phyloP scores from a whole-genome alignment of 2,329 filamentous ascomycete genomes.

The Lachnellula subtilissima region DNA sequence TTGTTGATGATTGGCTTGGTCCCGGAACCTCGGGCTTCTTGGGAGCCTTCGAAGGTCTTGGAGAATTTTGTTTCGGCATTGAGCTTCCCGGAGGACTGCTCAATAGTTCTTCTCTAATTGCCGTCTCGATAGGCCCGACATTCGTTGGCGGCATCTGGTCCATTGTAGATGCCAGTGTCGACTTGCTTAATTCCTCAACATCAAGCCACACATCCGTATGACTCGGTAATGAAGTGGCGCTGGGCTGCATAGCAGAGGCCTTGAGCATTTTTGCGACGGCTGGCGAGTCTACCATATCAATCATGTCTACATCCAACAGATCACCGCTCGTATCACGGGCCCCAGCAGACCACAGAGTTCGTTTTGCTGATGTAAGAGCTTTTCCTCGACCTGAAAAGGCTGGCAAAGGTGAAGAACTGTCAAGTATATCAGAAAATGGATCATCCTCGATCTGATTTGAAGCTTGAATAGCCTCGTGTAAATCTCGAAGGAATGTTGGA shows the following conservation, averaged over 20 bases:
- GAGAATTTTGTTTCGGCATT: background rate
- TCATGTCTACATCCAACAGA: slow-evolving; percentile 50
- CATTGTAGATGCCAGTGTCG: background rate
- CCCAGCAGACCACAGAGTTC: slow-evolving; percentile 64
- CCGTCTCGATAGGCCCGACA: slow-evolving; percentile 12
- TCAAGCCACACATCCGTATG: slow-evolving; percentile 24
- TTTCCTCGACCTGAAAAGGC: slow-evolving; percentile 3
- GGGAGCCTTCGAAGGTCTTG: background rate
- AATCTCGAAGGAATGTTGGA: slow-evolving; percentile 56
- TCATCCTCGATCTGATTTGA: slow-evolving; percentile 46
- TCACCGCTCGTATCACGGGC: slow-evolving; percentile 62
- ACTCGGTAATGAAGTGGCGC: background rate
- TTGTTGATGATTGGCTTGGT: slow-evolving; percentile 12
- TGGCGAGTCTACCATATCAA: slow-evolving; percentile 49
- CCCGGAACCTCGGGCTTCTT: background rate
- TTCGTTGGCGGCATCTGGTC: background rate
- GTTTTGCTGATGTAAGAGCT: slow-evolving; percentile 10
- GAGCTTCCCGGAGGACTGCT: slow-evolving; percentile 8
- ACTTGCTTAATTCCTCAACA: slow-evolving; percentile 14
- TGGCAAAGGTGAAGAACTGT: slow-evolving; percentile 25
- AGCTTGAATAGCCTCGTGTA: slow-evolving; percentile 56
- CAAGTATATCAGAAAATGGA: slow-evolving; percentile 31
- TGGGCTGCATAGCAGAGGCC: background rate
- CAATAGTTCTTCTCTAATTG: slow-evolving; percentile 12
- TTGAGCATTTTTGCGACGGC: slow-evolving; percentile 12